A percentile compares a stretch with the other conserved stretches of the same genome.
phyloP scores from a whole-genome alignment of 495 filamentous ascomycete species.

The Penicillium samsonianum region DNA sequence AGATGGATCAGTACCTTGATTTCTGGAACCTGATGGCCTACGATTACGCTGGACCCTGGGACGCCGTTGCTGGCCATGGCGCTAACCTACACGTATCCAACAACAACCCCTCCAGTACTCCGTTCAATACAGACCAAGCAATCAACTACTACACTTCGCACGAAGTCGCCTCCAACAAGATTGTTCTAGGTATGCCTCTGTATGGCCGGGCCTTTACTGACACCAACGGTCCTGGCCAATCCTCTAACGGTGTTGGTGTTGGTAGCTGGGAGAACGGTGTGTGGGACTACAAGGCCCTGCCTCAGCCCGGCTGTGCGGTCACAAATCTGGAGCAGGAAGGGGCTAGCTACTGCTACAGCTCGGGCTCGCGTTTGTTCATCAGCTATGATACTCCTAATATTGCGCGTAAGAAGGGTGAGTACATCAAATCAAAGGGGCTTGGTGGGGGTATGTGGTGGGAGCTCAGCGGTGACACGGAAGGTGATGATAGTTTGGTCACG shows the following conservation, averaged over 20 bases:
- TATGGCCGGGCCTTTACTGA: conserved; percentile 79
- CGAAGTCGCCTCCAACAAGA: conserved; percentile 65
- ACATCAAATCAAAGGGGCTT: conserved; percentile 61
- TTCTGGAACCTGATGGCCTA: conserved; percentile 76
- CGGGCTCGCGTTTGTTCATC: conserved; percentile 57
- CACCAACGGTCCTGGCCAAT: conserved; percentile 68
- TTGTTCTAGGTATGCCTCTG: conserved; percentile 81
- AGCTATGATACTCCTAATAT: conserved; percentile 70
- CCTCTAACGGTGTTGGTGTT: conserved; percentile 68
- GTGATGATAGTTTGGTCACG: conserved; percentile 58
- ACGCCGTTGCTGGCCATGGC: conserved; percentile 66
- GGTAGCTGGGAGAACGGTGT: conserved; percentile 73
- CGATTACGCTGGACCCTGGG: conserved; percentile 74
- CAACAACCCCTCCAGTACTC: conserved; percentile 58
- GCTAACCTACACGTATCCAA: conserved; percentile 67
- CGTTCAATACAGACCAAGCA: conserved; percentile 70
- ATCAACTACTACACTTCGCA: conserved; percentile 60
- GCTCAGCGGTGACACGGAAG: conserved; percentile 66
- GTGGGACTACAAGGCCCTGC: conserved; percentile 73
- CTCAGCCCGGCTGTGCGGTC: conserved; percentile 34
- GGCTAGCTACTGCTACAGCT: conserved; percentile 74
- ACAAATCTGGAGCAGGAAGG: conserved; percentile 17
- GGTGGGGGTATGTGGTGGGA: conserved; percentile 95
- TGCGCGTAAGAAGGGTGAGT: conserved; percentile 62
- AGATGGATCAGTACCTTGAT: conserved; percentile 70